Evolutionary conservation across 805 yeast species (phyloP).

Genomic region (Lachancea meyersii): DNA sequence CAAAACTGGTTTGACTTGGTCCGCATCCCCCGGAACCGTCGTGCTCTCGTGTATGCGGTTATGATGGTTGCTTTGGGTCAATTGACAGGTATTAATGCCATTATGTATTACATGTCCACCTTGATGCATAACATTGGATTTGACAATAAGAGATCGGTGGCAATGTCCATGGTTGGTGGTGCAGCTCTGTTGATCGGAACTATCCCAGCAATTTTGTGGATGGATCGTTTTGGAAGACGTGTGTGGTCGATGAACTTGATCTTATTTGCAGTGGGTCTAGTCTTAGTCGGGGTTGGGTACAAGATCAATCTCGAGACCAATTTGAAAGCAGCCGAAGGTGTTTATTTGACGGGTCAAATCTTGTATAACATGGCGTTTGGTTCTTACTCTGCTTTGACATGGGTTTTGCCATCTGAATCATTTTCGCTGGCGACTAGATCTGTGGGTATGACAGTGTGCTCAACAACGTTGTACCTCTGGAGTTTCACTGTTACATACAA

Average conservation of each 20-base stretch:
- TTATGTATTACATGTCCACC: constrained; percentile 58
- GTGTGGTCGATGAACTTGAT: constrained; percentile 54
- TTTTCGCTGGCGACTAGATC: constrained; percentile 55
- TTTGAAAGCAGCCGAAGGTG: constrained; percentile 47
- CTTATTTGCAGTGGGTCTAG: constrained; percentile 54
- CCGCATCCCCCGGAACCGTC: constrained; percentile 51
- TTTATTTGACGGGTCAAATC: constrained; percentile 56
- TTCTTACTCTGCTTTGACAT: constrained; percentile 57
- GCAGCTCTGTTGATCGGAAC: constrained; percentile 57
- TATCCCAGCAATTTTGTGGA: constrained; percentile 55
- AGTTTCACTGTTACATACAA: constrained; percentile 59
- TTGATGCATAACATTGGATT: constrained; percentile 54
- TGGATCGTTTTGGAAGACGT: constrained; percentile 54
- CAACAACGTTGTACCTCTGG: constrained; percentile 53
- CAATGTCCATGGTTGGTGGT: constrained; percentile 67
- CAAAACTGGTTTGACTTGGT: constrained; percentile 47
- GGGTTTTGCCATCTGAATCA: constrained; percentile 64
- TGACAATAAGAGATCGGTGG: constrained; percentile 43
- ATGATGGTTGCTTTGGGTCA: constrained; percentile 58
- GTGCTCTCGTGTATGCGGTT: constrained; percentile 52
- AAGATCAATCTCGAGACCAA: constrained; percentile 36
- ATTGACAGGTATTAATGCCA: constrained; percentile 62
- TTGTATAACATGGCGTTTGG: constrained; percentile 63
- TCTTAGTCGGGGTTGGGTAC: constrained; percentile 56
- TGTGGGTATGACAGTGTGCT: constrained; percentile 58